Evolutionary conservation across 1,139 yeast genomes (phyloP), one percentile per base, ranked within the genome.

Genomic region (Pichia sp.): DNA sequence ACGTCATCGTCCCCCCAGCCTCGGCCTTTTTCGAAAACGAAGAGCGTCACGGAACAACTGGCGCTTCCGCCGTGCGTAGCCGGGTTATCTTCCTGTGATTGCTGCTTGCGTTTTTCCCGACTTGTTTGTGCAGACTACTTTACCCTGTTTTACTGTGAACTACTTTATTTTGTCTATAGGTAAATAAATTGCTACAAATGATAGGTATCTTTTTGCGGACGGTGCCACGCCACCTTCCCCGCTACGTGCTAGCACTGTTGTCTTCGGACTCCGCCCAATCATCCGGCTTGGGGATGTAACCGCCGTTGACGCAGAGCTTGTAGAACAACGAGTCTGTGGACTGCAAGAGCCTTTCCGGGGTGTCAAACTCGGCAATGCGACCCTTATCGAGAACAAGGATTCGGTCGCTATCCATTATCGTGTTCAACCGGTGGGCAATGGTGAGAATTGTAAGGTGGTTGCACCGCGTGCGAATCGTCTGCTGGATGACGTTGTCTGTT

Each of bases 401-500:
- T 55, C 78, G 77, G 63, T 89, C 96, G 64, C 87, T 83, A 62
- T 87, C 93, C 77, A 87, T 73, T 50, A 89, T 88, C 0, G 96
- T 89, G 62, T 89, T 90, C 54, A 89, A 75, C 56, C 96, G 76
- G 64, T 88, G 96, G 0, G 96, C 96, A 62, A 88, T 87, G 0
- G 95, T 87, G 50, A 88, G 70, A 56, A 87, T 86, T 0, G 95
- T 87, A 64, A 85, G 78, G 59, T 83, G 77, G 50, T 71, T 73
- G 67, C 87, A 87, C 63, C 82, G 83, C 1, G 70, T 65, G 55
- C 92, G 75, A 45, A 88, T 87, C 0, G 95, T 86, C 59, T 82
- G 81, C 70, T 87, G 95, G 52, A 87, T 81, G 54, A 86, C 77
- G 60, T 78, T 78, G 64, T 87, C 95, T 0, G 95, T 88, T 65